A percentile compares a stretch with the other conserved stretches of the same genome.
phyloP scores from a whole-genome alignment of 495 filamentous ascomycete species.

The Penicillium lagena region DNA sequence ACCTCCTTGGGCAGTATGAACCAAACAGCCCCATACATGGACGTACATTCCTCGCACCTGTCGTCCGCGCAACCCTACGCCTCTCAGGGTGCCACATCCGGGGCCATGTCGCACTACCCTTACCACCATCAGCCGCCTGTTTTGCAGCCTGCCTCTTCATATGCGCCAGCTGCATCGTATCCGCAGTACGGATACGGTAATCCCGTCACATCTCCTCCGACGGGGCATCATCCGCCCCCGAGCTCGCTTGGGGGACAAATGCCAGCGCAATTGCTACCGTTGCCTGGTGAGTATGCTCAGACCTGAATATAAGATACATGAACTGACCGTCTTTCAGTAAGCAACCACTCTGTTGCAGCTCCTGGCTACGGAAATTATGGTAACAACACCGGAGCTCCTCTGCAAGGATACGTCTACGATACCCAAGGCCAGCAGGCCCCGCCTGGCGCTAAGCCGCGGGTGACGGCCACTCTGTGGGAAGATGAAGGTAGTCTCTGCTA shows the following conservation, averaged over 20 bases:
- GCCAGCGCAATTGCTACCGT: constrained; percentile 54
- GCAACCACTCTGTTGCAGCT: constrained; percentile 39
- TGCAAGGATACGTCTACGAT: constrained; percentile 62
- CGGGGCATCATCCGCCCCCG: constrained; percentile 59
- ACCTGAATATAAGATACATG: not conserved
- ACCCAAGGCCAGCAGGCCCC: constrained; percentile 88
- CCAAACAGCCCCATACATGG: constrained; percentile 73
- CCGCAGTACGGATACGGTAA: constrained; percentile 68
- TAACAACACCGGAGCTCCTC: constrained; percentile 41
- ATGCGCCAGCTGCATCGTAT: constrained; percentile 56
- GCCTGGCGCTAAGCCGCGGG: constrained; percentile 96
- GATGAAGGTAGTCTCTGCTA: constrained; percentile 97
- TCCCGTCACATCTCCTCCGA: constrained; percentile 69
- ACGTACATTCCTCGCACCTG: constrained; percentile 70
- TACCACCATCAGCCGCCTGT: constrained; percentile 73
- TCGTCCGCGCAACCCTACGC: constrained; percentile 75
- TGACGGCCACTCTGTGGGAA: constrained; percentile 96
- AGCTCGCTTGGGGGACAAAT: constrained; percentile 57
- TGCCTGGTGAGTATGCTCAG: constrained; percentile 49
- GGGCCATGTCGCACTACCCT: constrained; percentile 62
- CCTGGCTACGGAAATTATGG: constrained; percentile 45
- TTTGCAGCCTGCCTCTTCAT: constrained; percentile 73
- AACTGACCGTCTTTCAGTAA: constrained; percentile 23
- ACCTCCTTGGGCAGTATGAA: constrained; percentile 71
- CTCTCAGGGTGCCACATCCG: constrained; percentile 74